Evolutionary conservation across 2,329 filamentous ascomycete species (phyloP).

Genomic region (Uncinocarpus reesii): DNA sequence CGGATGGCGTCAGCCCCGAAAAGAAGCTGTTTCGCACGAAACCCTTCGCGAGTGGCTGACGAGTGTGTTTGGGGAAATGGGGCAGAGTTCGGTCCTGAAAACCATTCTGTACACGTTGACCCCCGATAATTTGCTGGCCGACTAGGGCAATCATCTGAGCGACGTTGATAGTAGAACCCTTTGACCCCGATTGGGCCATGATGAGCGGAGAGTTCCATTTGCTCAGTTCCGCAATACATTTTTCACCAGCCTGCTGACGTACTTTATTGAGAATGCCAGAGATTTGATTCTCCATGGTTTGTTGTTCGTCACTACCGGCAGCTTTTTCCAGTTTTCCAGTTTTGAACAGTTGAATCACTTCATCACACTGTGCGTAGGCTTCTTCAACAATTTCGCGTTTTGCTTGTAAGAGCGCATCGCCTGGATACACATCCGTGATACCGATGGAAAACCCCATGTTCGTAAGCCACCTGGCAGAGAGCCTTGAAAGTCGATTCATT

Average conservation of each 20-base stretch:
- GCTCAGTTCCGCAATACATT: constrained; percentile 83
- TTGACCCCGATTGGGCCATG: constrained; percentile 96
- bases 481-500: constrained; percentile 87
- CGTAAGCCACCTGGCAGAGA: constrained; percentile 78
- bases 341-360: constrained; percentile 73
- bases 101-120: constrained; percentile 82
- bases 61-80: constrained; percentile 87
- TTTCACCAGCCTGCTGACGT: constrained; percentile 77
- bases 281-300: constrained; percentile 81
- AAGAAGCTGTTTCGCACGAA: constrained; percentile 98
- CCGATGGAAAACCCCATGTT: constrained; percentile 95
- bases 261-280: constrained; percentile 88
- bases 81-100: constrained; percentile 93
- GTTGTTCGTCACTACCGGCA: constrained; percentile 79
- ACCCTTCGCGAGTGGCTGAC: constrained; percentile 87
- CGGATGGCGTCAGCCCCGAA: constrained; percentile 74
- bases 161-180: constrained; percentile 95
- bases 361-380: constrained; percentile 72
- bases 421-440: constrained; percentile 86
- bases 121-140: constrained; percentile 94
- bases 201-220: constrained; percentile 84
- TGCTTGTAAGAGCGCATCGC: constrained; percentile 55
- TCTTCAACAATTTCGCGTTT: constrained; percentile 67
- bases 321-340: constrained; percentile 72
- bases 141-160: constrained; percentile 98